Evolutionary conservation across 73 alveolate species (phyloP).

Genomic region (Durusdinium trenchii): DNA sequence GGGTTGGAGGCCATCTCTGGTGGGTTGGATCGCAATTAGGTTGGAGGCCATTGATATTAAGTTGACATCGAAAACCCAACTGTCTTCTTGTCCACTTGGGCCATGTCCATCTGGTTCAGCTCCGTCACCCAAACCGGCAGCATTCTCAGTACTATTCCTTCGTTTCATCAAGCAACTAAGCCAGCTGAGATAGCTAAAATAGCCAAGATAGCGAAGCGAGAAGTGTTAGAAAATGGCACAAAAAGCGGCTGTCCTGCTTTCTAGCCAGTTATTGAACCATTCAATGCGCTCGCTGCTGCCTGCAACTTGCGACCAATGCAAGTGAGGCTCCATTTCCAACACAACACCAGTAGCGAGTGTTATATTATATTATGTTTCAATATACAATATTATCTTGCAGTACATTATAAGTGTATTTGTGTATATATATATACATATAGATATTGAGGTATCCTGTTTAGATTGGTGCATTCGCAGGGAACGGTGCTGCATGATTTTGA

Average conservation of each 20-base stretch:
- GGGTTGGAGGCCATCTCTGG: background rate
- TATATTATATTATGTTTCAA: no score
- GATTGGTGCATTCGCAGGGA: no score
- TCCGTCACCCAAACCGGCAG: conserved; percentile 85
- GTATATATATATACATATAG: no score
- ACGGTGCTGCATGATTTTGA: no score
- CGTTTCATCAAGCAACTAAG: background rate
- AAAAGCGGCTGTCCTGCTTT: conserved; percentile 12
- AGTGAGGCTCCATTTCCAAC: no score
- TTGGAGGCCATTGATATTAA: background rate
- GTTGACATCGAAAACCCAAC: background rate
- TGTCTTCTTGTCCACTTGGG: background rate
- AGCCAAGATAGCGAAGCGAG: background rate
- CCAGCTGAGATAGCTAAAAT: background rate
- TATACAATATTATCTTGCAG: no score
- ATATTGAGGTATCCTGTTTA: no score
- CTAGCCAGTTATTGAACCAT: conserved; percentile 90
- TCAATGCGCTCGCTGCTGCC: conserved; percentile 73
- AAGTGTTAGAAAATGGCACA: background rate
- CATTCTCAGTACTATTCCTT: conserved; percentile 86
- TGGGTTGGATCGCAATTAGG: background rate
- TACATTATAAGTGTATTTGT: no score
- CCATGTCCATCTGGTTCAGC: conserved; percentile 61
- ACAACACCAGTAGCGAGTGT: no score
- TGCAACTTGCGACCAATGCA: no score